Evolutionary conservation across 257 asterid species (phyloP).

Genomic region (Solanum peruvianum): DNA sequence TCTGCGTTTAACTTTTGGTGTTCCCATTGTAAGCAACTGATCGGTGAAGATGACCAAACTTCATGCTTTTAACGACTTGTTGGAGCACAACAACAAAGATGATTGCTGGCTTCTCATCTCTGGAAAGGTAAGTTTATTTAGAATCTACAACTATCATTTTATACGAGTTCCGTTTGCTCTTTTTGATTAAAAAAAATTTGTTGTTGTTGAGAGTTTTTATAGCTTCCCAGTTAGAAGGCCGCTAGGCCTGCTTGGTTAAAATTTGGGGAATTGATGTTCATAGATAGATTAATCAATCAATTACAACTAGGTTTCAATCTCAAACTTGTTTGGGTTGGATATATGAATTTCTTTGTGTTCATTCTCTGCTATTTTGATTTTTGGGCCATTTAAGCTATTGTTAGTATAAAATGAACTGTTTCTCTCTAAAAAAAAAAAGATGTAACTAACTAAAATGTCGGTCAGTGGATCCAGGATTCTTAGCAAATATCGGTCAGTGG

Average conservation of each 20-base stretch:
- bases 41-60: conserved; percentile 25
- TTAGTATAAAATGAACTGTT: not conserved
- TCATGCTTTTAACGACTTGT: conserved; percentile 34
- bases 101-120: conserved; percentile 68
- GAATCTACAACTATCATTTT: not conserved
- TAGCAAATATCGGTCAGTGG: not conserved
- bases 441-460: not conserved
- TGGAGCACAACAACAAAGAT: conserved; percentile 24
- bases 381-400: not conserved
- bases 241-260: not conserved
- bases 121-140: conserved; percentile 31
- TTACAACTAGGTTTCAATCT: not conserved
- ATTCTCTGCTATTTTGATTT: not conserved
- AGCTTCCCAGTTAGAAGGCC: not conserved
- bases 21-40: not conserved
- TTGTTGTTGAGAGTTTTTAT: not conserved
- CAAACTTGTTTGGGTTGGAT: not conserved
- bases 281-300: not conserved
- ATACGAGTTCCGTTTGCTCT: not conserved
- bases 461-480: not conserved
- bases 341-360: not conserved
- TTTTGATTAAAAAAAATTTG: not conserved
- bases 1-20: not conserved
- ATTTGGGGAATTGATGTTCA: not conserved
- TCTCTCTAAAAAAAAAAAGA: too few species aligned